phyloP scores from a whole-genome alignment of 2,329 filamentous ascomycete genomes.

The Botrytis tulipae region DNA sequence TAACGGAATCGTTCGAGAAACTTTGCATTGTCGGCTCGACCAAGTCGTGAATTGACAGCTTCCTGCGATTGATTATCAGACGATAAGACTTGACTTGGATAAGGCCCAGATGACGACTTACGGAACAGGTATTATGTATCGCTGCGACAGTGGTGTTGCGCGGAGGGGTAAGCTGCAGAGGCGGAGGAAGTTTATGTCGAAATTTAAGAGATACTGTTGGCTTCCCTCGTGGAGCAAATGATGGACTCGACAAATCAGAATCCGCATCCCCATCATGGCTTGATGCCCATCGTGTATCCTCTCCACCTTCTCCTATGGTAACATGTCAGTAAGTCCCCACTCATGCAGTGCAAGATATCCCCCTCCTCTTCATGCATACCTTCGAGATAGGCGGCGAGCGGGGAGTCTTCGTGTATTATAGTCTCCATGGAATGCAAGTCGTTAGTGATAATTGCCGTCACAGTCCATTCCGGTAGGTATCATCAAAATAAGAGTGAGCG shows the following conservation, averaged over 20 bases:
- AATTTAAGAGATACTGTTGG: slow-evolving; percentile 55
- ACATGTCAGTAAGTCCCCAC: slow-evolving; percentile 23
- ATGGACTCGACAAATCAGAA: slow-evolving; percentile 35
- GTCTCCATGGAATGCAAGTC: slow-evolving; percentile 66
- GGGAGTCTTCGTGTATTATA: slow-evolving; percentile 81
- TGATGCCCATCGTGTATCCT: slow-evolving; percentile 40
- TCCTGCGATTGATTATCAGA: slow-evolving; percentile 47
- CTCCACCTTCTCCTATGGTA: slow-evolving; percentile 46
- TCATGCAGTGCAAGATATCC: not conserved
- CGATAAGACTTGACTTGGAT: not conserved
- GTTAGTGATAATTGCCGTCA: slow-evolving; percentile 24
- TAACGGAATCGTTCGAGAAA: slow-evolving; percentile 94
- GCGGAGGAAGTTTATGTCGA: slow-evolving; percentile 48
- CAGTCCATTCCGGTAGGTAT: slow-evolving; percentile 29
- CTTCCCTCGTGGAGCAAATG: slow-evolving; percentile 56
- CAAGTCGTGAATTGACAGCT: slow-evolving; percentile 69
- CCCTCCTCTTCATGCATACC: slow-evolving; percentile 52
- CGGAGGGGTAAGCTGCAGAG: slow-evolving; percentile 46
- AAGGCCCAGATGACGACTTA: slow-evolving; percentile 40
- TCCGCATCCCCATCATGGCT: slow-evolving; percentile 26
- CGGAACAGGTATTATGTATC: slow-evolving; percentile 52
- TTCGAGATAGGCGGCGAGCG: slow-evolving; percentile 85
- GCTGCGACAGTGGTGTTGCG: slow-evolving; percentile 45
- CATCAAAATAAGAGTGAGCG: not conserved
- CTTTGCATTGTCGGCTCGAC: slow-evolving; percentile 74